Percentiles rank a stretch among this genome's conserved stretches.
phyloP scores from a whole-genome alignment of 768 basidiomycete species.

The Asterophora parasitica region DNA sequence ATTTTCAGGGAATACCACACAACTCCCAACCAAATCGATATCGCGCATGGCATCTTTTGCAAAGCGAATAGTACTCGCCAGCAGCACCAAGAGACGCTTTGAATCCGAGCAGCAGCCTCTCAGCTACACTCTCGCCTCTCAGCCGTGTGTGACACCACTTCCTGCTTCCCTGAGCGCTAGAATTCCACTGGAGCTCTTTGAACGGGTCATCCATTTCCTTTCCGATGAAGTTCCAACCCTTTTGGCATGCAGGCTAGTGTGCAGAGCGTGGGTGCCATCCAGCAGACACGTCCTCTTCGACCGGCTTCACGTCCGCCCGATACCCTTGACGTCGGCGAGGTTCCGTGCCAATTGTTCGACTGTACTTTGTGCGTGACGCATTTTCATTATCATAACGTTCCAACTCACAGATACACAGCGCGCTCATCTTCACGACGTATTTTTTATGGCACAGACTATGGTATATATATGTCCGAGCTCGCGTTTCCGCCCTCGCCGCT shows the following conservation, averaged over 20 bases:
- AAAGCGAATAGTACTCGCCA: slow-evolving; percentile 5
- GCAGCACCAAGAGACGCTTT: background rate
- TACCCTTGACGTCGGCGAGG: background rate
- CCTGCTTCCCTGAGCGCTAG: slow-evolving; percentile 1
- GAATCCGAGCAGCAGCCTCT: background rate
- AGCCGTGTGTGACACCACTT: background rate
- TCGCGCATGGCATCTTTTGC: slow-evolving; percentile 7
- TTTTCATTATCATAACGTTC: background rate
- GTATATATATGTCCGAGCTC: slow-evolving; percentile 9
- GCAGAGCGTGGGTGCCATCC: slow-evolving; percentile 20
- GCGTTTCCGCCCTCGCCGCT: slow-evolving; percentile 2
- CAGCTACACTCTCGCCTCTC: background rate
- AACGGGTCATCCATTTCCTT: slow-evolving; percentile 13
- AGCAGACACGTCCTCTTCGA: slow-evolving; percentile 13
- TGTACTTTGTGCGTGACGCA: slow-evolving; percentile 5
- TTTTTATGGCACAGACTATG: slow-evolving; percentile 14
- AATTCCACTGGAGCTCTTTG: slow-evolving; percentile 17
- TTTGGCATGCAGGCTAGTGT: slow-evolving; percentile 20
- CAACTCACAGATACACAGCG: background rate
- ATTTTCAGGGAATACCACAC: background rate
- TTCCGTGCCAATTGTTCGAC: slow-evolving; percentile 9
- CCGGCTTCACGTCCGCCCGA: slow-evolving; percentile 8
- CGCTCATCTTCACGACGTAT: too few relatives aligned
- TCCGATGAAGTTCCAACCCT: slow-evolving; percentile 10
- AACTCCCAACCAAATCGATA: background rate